These are phyloP conservation scores for Scheffersomyces lignosus DNA, from an alignment of 805 yeast genomes.

Conservation along the genomic window DNA sequence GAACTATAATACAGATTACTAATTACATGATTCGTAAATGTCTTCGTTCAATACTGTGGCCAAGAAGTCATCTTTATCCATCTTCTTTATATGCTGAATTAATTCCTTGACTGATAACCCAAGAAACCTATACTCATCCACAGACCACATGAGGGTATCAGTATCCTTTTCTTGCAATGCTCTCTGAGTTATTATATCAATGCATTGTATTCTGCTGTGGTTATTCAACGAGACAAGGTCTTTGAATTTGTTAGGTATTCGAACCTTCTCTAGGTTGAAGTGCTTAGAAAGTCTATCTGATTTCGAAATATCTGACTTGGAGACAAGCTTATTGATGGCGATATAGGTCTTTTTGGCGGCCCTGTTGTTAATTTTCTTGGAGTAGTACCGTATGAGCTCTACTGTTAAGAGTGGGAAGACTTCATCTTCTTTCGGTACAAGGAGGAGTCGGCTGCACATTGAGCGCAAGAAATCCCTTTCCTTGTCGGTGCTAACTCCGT, in stretches of 20 bases:
- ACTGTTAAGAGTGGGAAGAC: conserved; percentile 15
- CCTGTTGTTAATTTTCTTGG: conserved; percentile 17
- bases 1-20: background rate
- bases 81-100: conserved; percentile 3
- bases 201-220: conserved; percentile 15
- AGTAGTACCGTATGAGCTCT: conserved; percentile 16
- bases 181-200: conserved; percentile 19
- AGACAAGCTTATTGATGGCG: conserved; percentile 7
- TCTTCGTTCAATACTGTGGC: background rate
- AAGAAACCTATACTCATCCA: conserved; percentile 26
- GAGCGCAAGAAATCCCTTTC: conserved; percentile 9
- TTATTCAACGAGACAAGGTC: conserved; percentile 13
- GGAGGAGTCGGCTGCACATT: conserved; percentile 8
- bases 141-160: conserved; percentile 26
- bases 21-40: background rate
- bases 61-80: background rate
- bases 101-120: conserved; percentile 25
- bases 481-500: conserved; percentile 1
- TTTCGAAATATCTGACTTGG: conserved; percentile 1
- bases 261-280: conserved; percentile 18
- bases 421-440: conserved; percentile 14
- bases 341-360: conserved; percentile 18
- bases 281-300: conserved; percentile 1
- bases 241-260: conserved; percentile 18
- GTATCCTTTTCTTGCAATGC: conserved; percentile 25